Base-by-base conservation (phyloP, 805 yeast genomes). In the Hanseniaspora jakobsenii region DNA sequence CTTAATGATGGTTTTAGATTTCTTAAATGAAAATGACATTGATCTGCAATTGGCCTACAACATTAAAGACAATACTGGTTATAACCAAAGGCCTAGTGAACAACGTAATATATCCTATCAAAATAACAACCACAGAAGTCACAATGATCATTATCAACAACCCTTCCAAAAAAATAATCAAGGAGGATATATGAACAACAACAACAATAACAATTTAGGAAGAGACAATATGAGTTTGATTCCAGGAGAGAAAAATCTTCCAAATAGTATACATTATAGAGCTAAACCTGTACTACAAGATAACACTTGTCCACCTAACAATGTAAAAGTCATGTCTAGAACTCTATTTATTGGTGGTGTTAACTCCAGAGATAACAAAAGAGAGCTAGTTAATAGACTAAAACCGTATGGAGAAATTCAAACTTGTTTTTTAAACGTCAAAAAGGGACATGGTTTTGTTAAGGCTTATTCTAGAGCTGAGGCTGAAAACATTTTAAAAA, bases 291-390 rank as follows among this genome's bases (percentile, higher is more conserved):
- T 85, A 35, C 71, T 78, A 9, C 70, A 69, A 56, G 96, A 87
- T 61, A 71, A 72, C 31, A 63, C 73, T 10, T 64, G 86, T 47
- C 91, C 94, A 2, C 75, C 77, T 37, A 94, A 86, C 34, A 71
- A 80, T 32, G 72, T 89, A 53, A 81, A 80, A 57, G 95, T 89
- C 2, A 72, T 73, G 53, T 81, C 94, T 43, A 77, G 98, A 64
- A 91, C 98, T 0, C 66, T 91, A 48, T 91, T 91, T 56, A 78
- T 91, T 49, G 97, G 97, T 38, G 96, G 96, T 57, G 84, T 91
- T 31, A 93, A 94, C 13, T 75, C 73, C 47, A 66, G 72, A 49
- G 86, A 84, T 87, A 78, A 73, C 52, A 94, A 87, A 55, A 65
- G 69, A 46, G 81, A 78, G 47, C 67, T 91, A 28, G 72, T 81